Evolutionary conservation across 148 eudicot genomes (phyloP), one percentile per base, ranked within the genome.

Genomic region (Chenopodium berlandieri): DNA sequence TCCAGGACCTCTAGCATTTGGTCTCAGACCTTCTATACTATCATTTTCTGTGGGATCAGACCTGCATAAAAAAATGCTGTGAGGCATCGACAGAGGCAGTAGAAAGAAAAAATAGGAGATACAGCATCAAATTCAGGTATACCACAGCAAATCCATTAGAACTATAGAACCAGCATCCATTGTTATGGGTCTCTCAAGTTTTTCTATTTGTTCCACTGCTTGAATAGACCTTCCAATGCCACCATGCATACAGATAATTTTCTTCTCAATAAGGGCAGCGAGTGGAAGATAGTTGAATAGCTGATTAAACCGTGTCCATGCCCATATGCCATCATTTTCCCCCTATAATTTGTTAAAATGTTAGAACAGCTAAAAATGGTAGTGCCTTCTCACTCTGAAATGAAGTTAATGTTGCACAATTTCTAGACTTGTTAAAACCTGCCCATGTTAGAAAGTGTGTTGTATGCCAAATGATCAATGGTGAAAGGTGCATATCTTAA

Each of bases 1-100:
- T 66, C 99, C 97, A 79, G 97, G 97, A 75, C 99, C 98, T 91
- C 97, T 86, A 48, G 99, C 97, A 87, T 96, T 96, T 78, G 98
- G 99, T 86, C 97, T 90, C 83, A 96, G 80, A 50, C 99, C 99
- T 85, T 96, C 99, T 20, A 96, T 84, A 67, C 98, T 94, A 83
- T 96, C 99, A 85, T 96, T 94, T 87, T 94, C 98, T 6, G 99
- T 96, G 82, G 99, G 99, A 86, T 96, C 99, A 76, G 99, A 96
- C 99, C 99, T 96, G 94, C 76, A 78, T 11, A 83, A 11, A 67
- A 74, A 37, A 79, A 83, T 54, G 25, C 78, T 56, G 58, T 80
- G 67, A 78, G 82, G n/a, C 34, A 60, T 72, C 27, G 31, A 62
- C 69, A 79, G 68, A 31, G 73, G 56, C 30, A 78, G 2, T 56